Evolutionary conservation across 2,329 filamentous ascomycete genomes (phyloP).

Genomic region (Fusarium hostae): DNA sequence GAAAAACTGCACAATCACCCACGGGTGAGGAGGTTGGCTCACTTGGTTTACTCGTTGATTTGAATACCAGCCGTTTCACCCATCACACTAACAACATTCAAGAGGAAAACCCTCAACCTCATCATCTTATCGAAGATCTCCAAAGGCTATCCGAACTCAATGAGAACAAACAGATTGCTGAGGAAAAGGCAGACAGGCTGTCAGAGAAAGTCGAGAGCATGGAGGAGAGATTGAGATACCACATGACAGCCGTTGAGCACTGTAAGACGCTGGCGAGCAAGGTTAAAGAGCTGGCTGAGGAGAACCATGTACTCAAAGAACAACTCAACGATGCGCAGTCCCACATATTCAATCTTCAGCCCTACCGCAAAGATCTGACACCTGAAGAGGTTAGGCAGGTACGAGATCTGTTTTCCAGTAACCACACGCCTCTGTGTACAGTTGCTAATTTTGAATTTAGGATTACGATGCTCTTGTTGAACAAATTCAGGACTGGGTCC

Average conservation of each 20-base stretch:
- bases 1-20: slow-evolving; percentile 5
- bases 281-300: slow-evolving; percentile 38
- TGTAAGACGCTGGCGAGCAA: slow-evolving; percentile 36
- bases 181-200: slow-evolving; percentile 45
- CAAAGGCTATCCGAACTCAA: slow-evolving; percentile 29
- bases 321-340: slow-evolving; percentile 51
- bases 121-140: slow-evolving; percentile 39
- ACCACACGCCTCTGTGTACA: not conserved
- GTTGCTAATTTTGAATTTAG: slow-evolving; percentile 39
- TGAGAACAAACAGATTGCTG: slow-evolving; percentile 46
- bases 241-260: slow-evolving; percentile 39
- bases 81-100: slow-evolving; percentile 16
- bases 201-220: slow-evolving; percentile 40
- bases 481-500: slow-evolving; percentile 51
- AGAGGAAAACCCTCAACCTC: slow-evolving; percentile 31
- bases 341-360: slow-evolving; percentile 56
- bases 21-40: slow-evolving; percentile 32
- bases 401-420: slow-evolving; percentile 10
- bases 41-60: slow-evolving; percentile 29
- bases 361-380: slow-evolving; percentile 53
- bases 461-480: slow-evolving; percentile 52
- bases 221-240: slow-evolving; percentile 39
- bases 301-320: slow-evolving; percentile 46
- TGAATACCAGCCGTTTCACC: slow-evolving; percentile 23
- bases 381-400: slow-evolving; percentile 51